Evolutionary conservation across 306 rosid genomes (phyloP).

Genomic region (Hippophae gyantsensis): DNA sequence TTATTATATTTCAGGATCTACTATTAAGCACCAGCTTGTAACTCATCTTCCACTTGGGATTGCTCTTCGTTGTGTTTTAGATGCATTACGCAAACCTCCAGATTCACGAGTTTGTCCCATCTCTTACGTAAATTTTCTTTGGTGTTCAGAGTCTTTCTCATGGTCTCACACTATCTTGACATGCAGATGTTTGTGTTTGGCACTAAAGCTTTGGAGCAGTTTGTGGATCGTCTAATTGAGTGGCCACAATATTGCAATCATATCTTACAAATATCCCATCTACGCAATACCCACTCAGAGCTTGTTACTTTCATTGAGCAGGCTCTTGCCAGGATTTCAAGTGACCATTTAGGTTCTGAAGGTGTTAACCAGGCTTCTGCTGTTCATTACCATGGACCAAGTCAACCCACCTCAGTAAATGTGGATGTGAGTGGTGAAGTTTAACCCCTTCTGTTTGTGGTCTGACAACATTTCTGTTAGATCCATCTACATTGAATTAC

Average conservation of each 20-base stretch:
- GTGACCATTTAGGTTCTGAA: conserved; percentile 66
- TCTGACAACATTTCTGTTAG: too few species aligned
- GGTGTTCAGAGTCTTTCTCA: conserved; percentile 18
- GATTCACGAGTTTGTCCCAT: conserved; percentile 79
- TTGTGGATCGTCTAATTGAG: conserved; percentile 90
- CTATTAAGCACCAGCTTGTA: conserved; percentile 89
- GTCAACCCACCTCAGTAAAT: conserved; percentile 45
- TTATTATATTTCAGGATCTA: conserved; percentile 46
- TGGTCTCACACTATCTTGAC: conserved; percentile 2
- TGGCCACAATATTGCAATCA: conserved; percentile 99
- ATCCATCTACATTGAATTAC: too few species aligned
- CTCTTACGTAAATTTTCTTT: conserved; percentile 8
- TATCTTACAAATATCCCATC: conserved; percentile 90
- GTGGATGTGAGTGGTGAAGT: conserved; percentile 47
- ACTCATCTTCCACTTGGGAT: conserved; percentile 90
- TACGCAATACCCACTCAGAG: conserved; percentile 70
- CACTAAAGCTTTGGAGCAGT: conserved; percentile 88
- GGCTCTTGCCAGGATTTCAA: conserved; percentile 79
- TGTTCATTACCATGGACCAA: conserved; percentile 41
- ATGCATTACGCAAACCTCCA: conserved; percentile 96
- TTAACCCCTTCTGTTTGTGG: not conserved
- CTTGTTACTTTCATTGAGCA: conserved; percentile 78
- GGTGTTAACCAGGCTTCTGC: conserved; percentile 50
- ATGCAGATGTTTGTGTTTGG: conserved; percentile 96
- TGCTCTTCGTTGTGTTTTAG: conserved; percentile 90